phyloP scores from a whole-genome alignment of 2,329 filamentous ascomycete genomes.

The Trichophaea hybrida region DNA sequence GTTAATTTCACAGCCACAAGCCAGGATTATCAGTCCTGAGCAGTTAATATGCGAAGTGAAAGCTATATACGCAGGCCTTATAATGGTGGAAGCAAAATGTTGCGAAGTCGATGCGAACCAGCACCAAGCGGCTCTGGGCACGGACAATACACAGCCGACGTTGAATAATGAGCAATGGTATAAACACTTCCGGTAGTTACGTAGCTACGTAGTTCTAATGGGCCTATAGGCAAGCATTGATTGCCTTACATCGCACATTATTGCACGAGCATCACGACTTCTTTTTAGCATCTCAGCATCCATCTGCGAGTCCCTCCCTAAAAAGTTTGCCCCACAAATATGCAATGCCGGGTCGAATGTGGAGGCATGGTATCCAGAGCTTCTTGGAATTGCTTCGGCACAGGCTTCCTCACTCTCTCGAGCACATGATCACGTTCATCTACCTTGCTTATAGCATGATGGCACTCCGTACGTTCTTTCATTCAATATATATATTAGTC shows the following conservation, averaged over 20 bases:
- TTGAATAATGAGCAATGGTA: slow-evolving; percentile 32
- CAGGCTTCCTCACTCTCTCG: slow-evolving; percentile 57
- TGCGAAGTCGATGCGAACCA: slow-evolving; percentile 76
- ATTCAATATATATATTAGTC: slow-evolving; percentile 75
- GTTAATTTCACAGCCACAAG: too few relatives aligned
- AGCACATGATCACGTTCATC: slow-evolving; percentile 34
- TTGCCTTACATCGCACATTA: slow-evolving; percentile 65
- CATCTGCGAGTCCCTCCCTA: slow-evolving; percentile 54
- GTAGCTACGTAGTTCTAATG: neutral
- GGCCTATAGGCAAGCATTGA: slow-evolving; percentile 40
- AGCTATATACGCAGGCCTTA: slow-evolving; percentile 65
- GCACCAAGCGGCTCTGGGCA: too few relatives aligned
- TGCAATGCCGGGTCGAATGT: slow-evolving; percentile 84
- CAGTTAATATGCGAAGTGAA: slow-evolving; percentile 71
- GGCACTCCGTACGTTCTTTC: slow-evolving; percentile 39
- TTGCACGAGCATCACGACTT: slow-evolving; percentile 76
- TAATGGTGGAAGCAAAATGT: slow-evolving; percentile 76
- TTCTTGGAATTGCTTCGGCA: slow-evolving; percentile 66
- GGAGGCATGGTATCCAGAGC: slow-evolving; percentile 78
- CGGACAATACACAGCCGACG: slow-evolving; percentile 26
- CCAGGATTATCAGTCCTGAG: slow-evolving; percentile 31
- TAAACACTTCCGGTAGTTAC: neutral
- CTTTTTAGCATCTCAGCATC: slow-evolving; percentile 76
- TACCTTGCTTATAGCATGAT: slow-evolving; percentile 89
- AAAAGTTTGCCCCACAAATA: slow-evolving; percentile 62